Evolutionary conservation across 345 rosid genomes (phyloP), one percentile per base, ranked within the genome.

Genomic region (Citrus australasica): DNA sequence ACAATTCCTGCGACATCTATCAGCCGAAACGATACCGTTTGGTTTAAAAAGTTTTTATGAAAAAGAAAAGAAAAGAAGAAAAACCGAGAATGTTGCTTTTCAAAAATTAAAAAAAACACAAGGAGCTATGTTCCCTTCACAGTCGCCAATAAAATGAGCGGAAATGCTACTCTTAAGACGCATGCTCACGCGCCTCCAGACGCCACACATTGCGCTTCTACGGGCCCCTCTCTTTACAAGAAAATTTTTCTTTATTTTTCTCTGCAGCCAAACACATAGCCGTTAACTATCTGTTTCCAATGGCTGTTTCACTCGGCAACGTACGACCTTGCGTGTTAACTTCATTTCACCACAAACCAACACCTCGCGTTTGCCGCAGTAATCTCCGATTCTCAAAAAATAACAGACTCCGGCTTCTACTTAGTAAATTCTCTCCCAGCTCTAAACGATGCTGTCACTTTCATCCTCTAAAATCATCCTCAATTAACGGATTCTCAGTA

Each of bases 401-500:
- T 33, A 30, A 82, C 16, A 73, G 67, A 48, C 76, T 73, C 71
- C 77, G 71, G 40, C 78, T 75, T 35, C 59, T 80, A 2, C 46
- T 74, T 28, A 67, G 76, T 6, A 76, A 81, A 48, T 76, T 76
- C 32, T 84, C 81, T 27, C 55, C 42, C 30, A 67, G 22, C 62
- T 32, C 30, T 22, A 64, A 32, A 7, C 58, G 73, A 56, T 78
- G 37, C 2, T n/a, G 19, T 58, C 79, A 69, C 30, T 56, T 84
- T 22, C 11, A 56, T 81, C 81, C 85, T 72, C 59, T 83, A 32
- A 83, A 83, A 27, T 82, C 81, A 4, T 85, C 91, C 62, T 85
- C 92, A 33, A 76, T 90, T 11, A 93, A 92, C 38, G 97, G 95
- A 79, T 85, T 87, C 73, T 81, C 89, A 9, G 81, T 85, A 25